phyloP scores from a whole-genome alignment of 116 monocot genomes.

The Thalassia testudinum region DNA sequence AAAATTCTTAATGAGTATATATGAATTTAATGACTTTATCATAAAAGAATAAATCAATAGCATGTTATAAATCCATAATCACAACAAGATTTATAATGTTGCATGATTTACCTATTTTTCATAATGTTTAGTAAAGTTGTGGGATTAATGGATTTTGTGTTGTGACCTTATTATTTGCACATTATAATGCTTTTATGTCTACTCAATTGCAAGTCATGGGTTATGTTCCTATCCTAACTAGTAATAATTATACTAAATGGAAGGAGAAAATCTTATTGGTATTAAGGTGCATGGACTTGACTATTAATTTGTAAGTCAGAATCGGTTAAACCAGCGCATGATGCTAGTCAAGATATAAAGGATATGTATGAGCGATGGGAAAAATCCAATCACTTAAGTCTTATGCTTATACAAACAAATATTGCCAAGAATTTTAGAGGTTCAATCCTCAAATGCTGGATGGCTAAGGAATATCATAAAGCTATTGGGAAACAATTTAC shows the following conservation, averaged over 20 bases:
- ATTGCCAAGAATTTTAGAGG: neutral
- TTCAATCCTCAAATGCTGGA: neutral
- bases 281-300: neutral
- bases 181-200: neutral
- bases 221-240: neutral
- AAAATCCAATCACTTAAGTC: neutral
- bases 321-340: neutral
- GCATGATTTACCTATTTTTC: no score
- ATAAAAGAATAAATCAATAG: no score
- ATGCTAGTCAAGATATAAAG: neutral
- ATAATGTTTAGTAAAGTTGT: no score
- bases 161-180: neutral
- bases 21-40: no score
- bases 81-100: no score
- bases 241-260: neutral
- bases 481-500: conserved; percentile 1
- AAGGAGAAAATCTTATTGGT: neutral
- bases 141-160: no score
- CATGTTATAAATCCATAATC: no score
- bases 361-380: neutral
- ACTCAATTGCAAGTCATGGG: neutral
- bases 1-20: no score
- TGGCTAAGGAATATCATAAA: neutral
- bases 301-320: neutral
- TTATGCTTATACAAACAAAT: neutral